Conservation (phyloP, 805 yeast genomes). For the Suhomyces kilbournensis region DNA sequence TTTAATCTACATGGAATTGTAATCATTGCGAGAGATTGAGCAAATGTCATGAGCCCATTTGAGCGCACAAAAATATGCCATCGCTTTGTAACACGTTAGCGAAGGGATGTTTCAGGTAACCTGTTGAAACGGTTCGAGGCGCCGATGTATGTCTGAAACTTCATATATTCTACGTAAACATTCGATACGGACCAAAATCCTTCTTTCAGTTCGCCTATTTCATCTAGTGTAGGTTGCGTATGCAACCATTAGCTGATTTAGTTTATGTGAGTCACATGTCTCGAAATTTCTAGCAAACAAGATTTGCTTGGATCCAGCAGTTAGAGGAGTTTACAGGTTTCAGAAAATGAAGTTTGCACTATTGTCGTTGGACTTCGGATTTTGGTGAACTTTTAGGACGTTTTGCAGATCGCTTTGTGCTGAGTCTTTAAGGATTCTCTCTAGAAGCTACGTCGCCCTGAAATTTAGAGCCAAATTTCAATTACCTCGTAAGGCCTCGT, state of each 20-base stretch:
- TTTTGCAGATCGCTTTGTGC: not conserved
- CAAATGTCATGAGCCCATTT: not conserved
- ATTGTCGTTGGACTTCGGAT: not conserved
- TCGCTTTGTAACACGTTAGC: not conserved
- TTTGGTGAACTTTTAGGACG: not conserved
- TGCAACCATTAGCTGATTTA: not conserved
- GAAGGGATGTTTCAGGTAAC: not conserved
- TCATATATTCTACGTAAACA: not conserved
- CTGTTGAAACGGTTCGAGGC: not conserved
- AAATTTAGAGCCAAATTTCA: not conserved
- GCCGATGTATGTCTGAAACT: not conserved
- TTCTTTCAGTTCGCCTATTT: not conserved
- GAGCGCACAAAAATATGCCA: not conserved
- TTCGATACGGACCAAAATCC: not conserved
- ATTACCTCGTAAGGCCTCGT: not conserved
- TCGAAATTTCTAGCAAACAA: not conserved
- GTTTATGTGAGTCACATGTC: not conserved
- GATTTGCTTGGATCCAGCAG: not conserved
- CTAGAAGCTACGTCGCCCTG: not conserved
- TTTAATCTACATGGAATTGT: not conserved
- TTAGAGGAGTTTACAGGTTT: not conserved
- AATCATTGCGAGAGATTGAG: not conserved
- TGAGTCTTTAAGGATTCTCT: not conserved
- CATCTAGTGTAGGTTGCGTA: not conserved
- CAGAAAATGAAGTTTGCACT: not conserved